Base-by-base conservation (phyloP, 2,329 filamentous ascomycete genomes). In the Fusarium verticillioides region DNA sequence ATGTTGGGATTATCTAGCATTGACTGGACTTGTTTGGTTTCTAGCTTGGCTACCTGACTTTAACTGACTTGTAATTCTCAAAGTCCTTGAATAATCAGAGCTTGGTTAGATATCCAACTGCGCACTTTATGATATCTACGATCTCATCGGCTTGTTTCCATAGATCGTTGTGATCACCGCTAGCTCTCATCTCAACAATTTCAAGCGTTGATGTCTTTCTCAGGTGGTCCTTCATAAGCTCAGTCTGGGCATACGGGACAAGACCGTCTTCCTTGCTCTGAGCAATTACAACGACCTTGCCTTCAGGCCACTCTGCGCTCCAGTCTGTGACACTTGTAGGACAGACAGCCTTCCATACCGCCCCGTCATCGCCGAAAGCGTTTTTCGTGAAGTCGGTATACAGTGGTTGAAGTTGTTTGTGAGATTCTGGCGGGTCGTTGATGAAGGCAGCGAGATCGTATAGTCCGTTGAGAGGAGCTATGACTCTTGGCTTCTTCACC, bases 391-490 rank as follows among this genome's bases (percentile, higher is more conserved):
- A 64, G 15, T 46, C 28, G 0, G 7, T 12, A 5, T 65, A 65
- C 3, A 65, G 9, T 36, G 23, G 10, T 12, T 40, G 39, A 2
- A 64, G 47, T 6, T 40, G 34, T 13, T 64, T 36, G 40, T 65
- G 62, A 10, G 62, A 47, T 4, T 56, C 34, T 11, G 60, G 40
- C 1, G 62, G 62, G 2, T 36, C 7, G 6, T 26, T 23, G 23
- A 65, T 65, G 1, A 65, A 64, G 4, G n/a, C 16, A 15, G 47
- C 34, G 7, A 65, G 40, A 26, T 64, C 63, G 16, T 65, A 65
- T 3, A 65, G 23, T 1, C 63, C 60, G 36, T 64, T 65, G 2
- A 65, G 5, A 5, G 40, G 60, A 18, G 60, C 63, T 16, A 65
- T 16, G 13, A 47, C 47, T 0, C 13, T 39, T 0, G 63, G 63